Evolutionary conservation across 352 stramenopile species (phyloP).

Genomic region (Phytophthora citricola): DNA sequence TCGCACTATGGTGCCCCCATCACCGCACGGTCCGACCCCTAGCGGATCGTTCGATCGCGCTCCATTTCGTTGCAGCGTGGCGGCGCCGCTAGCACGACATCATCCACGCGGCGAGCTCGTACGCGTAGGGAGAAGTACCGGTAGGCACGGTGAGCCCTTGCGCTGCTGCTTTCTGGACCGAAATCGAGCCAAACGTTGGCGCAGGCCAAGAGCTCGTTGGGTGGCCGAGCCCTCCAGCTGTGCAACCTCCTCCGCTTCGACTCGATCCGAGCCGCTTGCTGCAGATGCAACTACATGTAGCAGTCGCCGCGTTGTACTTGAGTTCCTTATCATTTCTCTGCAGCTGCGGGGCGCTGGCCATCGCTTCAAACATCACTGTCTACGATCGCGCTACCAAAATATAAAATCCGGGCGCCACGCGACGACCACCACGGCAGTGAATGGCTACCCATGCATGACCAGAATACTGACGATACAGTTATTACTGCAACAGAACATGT

Average conservation of each 20-base stretch:
- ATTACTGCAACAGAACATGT: neutral
- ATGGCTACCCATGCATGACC: conserved; percentile 8
- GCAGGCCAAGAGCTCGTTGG: conserved; percentile 3
- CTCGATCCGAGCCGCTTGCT: conserved; percentile 1
- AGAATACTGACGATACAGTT: neutral
- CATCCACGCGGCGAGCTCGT: neutral
- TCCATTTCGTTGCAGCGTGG: conserved; percentile 26
- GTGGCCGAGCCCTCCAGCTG: conserved; percentile 2
- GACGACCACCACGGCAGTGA: conserved; percentile 8
- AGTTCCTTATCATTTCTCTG: conserved; percentile 25
- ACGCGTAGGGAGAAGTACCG: neutral
- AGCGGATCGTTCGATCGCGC: conserved; percentile 33
- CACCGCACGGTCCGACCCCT: conserved; percentile 35
- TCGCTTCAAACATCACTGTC: neutral
- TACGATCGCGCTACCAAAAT: conserved; percentile 15
- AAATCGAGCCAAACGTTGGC: neutral
- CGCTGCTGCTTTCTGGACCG: conserved; percentile 20
- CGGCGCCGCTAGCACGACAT: conserved; percentile 4
- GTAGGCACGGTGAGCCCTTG: conserved; percentile 2
- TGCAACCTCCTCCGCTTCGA: neutral
- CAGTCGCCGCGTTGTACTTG: conserved; percentile 30
- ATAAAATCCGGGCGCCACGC: conserved; percentile 25
- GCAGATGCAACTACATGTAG: conserved; percentile 13
- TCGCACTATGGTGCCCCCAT: conserved; percentile 26
- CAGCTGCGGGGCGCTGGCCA: conserved; percentile 8